Evolutionary conservation across 108 stramenopile species (phyloP), one percentile per base, ranked within the genome.

Genomic region (Cyclostephanos invisitatus): DNA sequence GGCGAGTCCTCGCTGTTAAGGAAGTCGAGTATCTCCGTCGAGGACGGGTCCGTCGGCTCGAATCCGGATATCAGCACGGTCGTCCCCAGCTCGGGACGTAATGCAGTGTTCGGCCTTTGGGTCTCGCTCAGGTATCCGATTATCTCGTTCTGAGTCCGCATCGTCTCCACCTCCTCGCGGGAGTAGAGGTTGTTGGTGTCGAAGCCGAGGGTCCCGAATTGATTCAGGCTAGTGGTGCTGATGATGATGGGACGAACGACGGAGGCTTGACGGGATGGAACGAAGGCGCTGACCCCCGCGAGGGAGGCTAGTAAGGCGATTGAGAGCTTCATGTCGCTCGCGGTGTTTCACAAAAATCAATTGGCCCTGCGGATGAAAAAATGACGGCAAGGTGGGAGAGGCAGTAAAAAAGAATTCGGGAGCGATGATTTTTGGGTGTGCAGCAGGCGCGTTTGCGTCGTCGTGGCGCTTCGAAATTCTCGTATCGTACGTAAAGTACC

Each of bases 1-100:
- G 40, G 53, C 12, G 88, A 82, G 14, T 89, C 86, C 72, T 94
- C 92, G 57, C 90, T 72, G 58, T 96, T 95, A 54, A 96, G 78
- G 36, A 96, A 83, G 69, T 94, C 93, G 64, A 96, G 93, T 47
- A 94, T 73, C 56, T 80, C 78, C 40, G 79, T 67, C 40, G 86
- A 78, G 4, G 87, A 77, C 11, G 87, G 78, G 59, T 88, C 84
- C 48, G 44, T 61, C 48, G 82, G 77, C 8, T 76, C 58, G 44
- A 78, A 82, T 58, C 82, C 82, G 14, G 70, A 77, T 1, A 85
- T 67, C 11, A 83, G 68, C 0, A 74, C 71, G 47, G 50, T 36
- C 6, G 32, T 63, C 24, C 75, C 83, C 20, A 81, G 71, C 28
- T 73, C 67, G 37, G 67, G 12, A 47, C 78, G 78, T 12, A 75